Evolutionary conservation across 2,329 filamentous ascomycete genomes (phyloP), one percentile per base, ranked within the genome.

Genomic region (Aspergillus candidus): DNA sequence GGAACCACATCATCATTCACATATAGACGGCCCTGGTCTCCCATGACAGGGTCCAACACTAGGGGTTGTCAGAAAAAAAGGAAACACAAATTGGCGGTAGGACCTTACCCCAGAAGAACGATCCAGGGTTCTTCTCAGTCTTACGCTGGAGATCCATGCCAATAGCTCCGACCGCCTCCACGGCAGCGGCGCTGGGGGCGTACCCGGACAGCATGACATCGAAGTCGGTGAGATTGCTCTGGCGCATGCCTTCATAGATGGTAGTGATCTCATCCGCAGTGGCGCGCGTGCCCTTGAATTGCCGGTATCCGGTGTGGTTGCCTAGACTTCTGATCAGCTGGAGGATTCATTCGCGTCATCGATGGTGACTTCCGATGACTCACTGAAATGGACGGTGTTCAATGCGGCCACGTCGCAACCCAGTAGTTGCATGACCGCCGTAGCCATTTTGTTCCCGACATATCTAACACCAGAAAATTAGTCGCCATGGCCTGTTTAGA

Each of bases 341-440:
- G 2, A 11, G 22, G 29, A 32, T 5, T 18, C 29, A 10, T 30
- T 17, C 35, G 13, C 32, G 14, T 10, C 6, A 14, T 31, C 6
- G 18, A 18, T 18, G 18, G 18, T 18, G 18, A 6, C 18, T 18
- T 18, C 27, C 12, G 22, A 22, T 29, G 22, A 70, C 84, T 67
- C 73, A 95, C 91, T 97, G 72, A 96, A 98, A 59, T 98, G 86
- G 6, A 98, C 93, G 0, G 93, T 98, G 65, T 98, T 96, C 58
- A 98, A 77, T 2, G 89, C 88, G 7, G 89, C 86, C 6, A 96
- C 91, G 59, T 98, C 91, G 62, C 89, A 96, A 38, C 93, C 93
- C 40, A 98, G 72, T 1, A 86, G 85, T 67, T 98, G 91, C 77
- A 98, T 84, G 54, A 90, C 88, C 62, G 95, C 94, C 1, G 89